These are phyloP conservation scores for Auriscalpium microsporum DNA, from an alignment of 768 basidiomycete genomes.

Conservation along the genomic window DNA sequence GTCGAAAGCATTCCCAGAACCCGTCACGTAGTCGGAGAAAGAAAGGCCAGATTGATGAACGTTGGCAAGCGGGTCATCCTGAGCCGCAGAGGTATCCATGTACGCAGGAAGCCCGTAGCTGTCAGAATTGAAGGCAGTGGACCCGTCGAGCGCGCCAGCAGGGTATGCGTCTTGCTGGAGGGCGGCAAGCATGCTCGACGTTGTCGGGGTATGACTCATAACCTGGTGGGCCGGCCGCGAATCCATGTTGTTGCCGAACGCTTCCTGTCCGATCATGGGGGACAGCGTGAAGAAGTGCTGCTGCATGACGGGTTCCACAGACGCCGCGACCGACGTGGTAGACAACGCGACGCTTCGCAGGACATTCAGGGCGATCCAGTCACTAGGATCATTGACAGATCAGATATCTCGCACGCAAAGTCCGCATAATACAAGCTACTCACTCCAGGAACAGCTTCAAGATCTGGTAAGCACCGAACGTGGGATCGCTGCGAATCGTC, in stretches of 20 bases:
- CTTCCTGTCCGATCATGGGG: slow-evolving; percentile 85
- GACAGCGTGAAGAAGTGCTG: slow-evolving; percentile 82
- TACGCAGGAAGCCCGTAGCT: slow-evolving; percentile 65
- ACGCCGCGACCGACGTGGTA: slow-evolving; percentile 86
- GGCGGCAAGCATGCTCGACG: slow-evolving; percentile 85
- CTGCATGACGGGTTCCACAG: slow-evolving; percentile 87
- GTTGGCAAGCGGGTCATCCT: slow-evolving; percentile 54
- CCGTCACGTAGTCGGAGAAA: slow-evolving; percentile 56
- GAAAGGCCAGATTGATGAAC: slow-evolving; percentile 57
- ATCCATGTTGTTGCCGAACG: slow-evolving; percentile 54
- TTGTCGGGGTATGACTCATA: slow-evolving; percentile 79
- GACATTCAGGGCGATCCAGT: slow-evolving; percentile 89
- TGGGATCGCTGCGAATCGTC: slow-evolving; percentile 89
- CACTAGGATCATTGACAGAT: slow-evolving; percentile 35
- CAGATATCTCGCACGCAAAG: slow-evolving; percentile 13
- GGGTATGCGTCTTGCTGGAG: slow-evolving; percentile 72
- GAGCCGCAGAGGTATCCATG: slow-evolving; percentile 61
- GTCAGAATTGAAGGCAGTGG: slow-evolving; percentile 57
- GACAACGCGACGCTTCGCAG: slow-evolving; percentile 80
- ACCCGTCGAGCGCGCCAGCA: slow-evolving; percentile 52
- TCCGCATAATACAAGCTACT: slow-evolving; percentile 23
- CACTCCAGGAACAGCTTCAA: slow-evolving; percentile 86
- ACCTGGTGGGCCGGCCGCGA: slow-evolving; percentile 44
- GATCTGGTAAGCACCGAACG: slow-evolving; percentile 89
- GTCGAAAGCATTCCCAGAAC: slow-evolving; percentile 55